A percentile compares a stretch with the other conserved stretches of the same genome.
Evolutionary conservation across 2,329 filamentous ascomycete genomes (phyloP).

Genomic region (Gaeumannomyces sp.): DNA sequence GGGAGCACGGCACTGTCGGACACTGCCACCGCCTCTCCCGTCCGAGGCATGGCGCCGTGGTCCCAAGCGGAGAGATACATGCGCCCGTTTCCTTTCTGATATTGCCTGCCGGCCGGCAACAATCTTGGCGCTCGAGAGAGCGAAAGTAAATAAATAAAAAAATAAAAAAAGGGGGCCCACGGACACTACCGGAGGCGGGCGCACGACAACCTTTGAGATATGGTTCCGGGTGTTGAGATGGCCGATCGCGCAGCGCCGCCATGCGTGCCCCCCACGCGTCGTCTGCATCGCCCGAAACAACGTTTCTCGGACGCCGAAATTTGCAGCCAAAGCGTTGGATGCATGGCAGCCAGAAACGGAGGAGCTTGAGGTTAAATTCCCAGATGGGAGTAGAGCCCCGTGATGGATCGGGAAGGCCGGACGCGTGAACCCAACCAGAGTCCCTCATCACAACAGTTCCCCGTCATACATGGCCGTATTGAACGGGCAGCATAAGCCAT

Average conservation of each 20-base stretch:
- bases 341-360: not conserved
- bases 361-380: not conserved
- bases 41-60: not conserved
- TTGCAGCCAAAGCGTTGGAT: not conserved
- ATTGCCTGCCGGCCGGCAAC: not conserved
- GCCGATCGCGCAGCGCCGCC: no score
- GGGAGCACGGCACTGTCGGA: not conserved
- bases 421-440: no score
- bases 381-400: not conserved
- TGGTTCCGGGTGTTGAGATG: not conserved
- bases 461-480: not conserved
- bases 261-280: not conserved
- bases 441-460: not conserved
- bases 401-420: not conserved
- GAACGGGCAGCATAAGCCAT: not conserved
- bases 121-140: no score
- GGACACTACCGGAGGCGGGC: not conserved
- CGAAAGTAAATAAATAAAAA: no score
- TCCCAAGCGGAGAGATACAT: not conserved
- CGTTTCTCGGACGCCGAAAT: not conserved
- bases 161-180: no score
- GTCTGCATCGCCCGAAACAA: not conserved
- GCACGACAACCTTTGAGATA: no score
- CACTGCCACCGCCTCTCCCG: not conserved
- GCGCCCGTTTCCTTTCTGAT: not conserved